Evolutionary conservation across 2,329 filamentous ascomycete genomes (phyloP).

Genomic region (Aspergillus phoenicis): DNA sequence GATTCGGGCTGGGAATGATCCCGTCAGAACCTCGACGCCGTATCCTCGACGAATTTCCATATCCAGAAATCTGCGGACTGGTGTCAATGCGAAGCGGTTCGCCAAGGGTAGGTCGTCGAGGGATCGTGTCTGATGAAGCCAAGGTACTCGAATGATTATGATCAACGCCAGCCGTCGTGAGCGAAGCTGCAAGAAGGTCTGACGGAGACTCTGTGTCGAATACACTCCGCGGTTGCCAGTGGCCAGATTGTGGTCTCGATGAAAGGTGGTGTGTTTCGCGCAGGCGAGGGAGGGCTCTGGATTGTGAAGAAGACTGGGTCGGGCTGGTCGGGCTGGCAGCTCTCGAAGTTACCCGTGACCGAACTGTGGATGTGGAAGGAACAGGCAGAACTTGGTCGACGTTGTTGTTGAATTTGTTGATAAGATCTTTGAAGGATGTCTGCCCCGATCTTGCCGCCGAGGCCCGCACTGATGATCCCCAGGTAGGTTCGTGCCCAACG

Average conservation of each 20-base stretch:
- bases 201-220: constrained; percentile 12
- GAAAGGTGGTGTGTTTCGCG: constrained; percentile 25
- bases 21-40: constrained; percentile 71
- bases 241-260: constrained; percentile 16
- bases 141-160: constrained; percentile 7
- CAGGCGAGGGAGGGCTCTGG: constrained; percentile 32
- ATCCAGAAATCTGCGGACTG: constrained; percentile 53
- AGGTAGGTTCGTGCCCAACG: constrained; percentile 22
- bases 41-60: constrained; percentile 60
- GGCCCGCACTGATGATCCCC: constrained; percentile 18
- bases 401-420: constrained; percentile 75
- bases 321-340: constrained; percentile 39
- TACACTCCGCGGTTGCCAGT: constrained; percentile 24
- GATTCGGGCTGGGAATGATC: constrained; percentile 59
- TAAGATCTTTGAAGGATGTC: constrained; percentile 77
- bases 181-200: constrained; percentile 8
- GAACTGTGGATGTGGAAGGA: constrained; percentile 37
- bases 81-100: constrained; percentile 68
- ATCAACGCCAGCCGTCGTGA: constrained; percentile 11
- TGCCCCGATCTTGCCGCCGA: constrained; percentile 46
- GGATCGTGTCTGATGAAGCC: constrained; percentile 32
- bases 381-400: constrained; percentile 49
- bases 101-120: constrained; percentile 69
- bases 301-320: constrained; percentile 29
- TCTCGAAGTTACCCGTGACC: constrained; percentile 39